Evolutionary conservation across 371 early-diverging fungal species (phyloP).

Genomic region (Zopfochytrium polystomum): DNA sequence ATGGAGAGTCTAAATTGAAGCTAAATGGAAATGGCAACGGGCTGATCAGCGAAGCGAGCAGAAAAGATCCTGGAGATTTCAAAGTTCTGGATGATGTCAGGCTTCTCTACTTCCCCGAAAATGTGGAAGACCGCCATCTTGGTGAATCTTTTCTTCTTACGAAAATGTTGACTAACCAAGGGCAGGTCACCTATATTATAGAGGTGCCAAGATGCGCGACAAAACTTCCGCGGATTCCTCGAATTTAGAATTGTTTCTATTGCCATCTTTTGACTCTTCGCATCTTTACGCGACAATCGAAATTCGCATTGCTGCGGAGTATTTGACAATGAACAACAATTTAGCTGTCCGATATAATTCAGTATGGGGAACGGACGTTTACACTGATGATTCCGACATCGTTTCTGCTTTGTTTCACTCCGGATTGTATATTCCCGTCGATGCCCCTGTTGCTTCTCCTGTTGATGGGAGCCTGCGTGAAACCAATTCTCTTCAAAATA

Average conservation of each 20-base stretch:
- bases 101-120: no score
- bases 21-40: no score
- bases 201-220: no score
- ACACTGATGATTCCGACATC: constrained; percentile 84
- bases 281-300: constrained; percentile 44
- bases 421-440: constrained; percentile 45
- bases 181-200: no score
- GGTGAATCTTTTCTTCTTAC: no score
- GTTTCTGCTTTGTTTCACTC: constrained; percentile 71
- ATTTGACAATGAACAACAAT: constrained; percentile 34
- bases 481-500: background rate
- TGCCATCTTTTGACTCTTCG: constrained; percentile 38
- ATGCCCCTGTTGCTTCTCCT: constrained; percentile 38
- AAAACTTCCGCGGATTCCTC: no score
- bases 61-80: no score
- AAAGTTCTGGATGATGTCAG: no score
- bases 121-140: no score
- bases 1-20: no score
- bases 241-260: constrained; percentile 36
- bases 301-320: constrained; percentile 44
- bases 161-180: no score
- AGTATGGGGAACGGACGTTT: constrained; percentile 84
- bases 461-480: constrained; percentile 2
- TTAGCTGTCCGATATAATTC: constrained; percentile 57
- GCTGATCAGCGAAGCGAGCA: no score